Percentiles rank a stretch among this genome's conserved stretches.
phyloP scores from a whole-genome alignment of 2,329 filamentous ascomycete genomes.

The Penicillium sp. region DNA sequence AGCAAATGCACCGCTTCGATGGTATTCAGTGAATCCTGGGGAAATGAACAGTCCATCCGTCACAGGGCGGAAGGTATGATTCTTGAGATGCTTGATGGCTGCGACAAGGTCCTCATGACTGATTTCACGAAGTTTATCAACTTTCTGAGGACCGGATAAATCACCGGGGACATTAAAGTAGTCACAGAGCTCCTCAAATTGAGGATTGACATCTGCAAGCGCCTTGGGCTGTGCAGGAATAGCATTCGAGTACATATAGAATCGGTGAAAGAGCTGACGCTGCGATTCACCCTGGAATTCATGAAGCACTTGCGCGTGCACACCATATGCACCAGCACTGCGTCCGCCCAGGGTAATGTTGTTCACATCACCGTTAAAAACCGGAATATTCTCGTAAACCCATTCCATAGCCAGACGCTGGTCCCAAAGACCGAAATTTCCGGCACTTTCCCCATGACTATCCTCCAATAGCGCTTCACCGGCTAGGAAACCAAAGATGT shows the following conservation, averaged over 20 bases:
- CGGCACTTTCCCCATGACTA: constrained; percentile 23
- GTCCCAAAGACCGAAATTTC: constrained; percentile 50
- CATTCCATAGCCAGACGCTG: constrained; percentile 54
- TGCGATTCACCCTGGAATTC: constrained; percentile 42
- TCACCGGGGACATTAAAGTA: constrained; percentile 31
- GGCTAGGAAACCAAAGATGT: constrained; percentile 52
- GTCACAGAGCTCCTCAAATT: constrained; percentile 47
- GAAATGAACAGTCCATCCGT: constrained; percentile 47
- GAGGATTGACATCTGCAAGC: constrained; percentile 36
- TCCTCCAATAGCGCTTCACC: constrained; percentile 40
- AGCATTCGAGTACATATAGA: constrained; percentile 50
- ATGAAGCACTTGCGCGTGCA: constrained; percentile 36
- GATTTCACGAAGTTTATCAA: constrained; percentile 35
- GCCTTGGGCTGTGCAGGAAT: constrained; percentile 48
- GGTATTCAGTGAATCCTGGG: constrained; percentile 40
- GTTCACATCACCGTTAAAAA: constrained; percentile 48
- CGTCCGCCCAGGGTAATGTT: constrained; percentile 49
- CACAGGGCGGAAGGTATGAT: constrained; percentile 50
- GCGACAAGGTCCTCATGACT: constrained; percentile 33
- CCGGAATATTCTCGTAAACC: constrained; percentile 50
- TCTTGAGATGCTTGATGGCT: constrained; percentile 40
- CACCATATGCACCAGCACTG: constrained; percentile 47
- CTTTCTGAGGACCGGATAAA: constrained; percentile 28
- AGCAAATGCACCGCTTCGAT: constrained; percentile 40
- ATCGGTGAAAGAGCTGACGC: constrained; percentile 31